Percentiles rank a stretch among this genome's conserved stretches.
These are phyloP conservation scores for Periconia sp. DNA, from an alignment of 2,329 filamentous ascomycete genomes.

Conservation along the genomic window DNA sequence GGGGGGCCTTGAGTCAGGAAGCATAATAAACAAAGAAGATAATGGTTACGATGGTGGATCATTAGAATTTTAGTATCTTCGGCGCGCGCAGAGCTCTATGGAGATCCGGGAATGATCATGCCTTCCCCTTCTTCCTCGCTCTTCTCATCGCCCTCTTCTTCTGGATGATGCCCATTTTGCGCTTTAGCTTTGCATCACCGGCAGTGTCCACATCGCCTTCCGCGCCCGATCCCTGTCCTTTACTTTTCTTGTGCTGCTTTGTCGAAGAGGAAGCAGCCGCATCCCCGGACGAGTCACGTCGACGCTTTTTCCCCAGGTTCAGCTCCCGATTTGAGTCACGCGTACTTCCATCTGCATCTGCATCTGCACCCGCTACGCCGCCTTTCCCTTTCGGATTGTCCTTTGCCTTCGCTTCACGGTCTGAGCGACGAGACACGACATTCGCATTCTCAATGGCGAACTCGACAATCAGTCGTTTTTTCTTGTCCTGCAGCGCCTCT, in stretches of 20 bases:
- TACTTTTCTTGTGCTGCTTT: slow-evolving; percentile 22
- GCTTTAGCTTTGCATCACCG: slow-evolving; percentile 54
- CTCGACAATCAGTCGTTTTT: slow-evolving; percentile 89
- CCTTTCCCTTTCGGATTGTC: slow-evolving; percentile 46
- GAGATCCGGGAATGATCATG: slow-evolving; percentile 26
- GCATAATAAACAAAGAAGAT: neutral
- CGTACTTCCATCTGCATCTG: slow-evolving; percentile 11
- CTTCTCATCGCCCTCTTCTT: slow-evolving; percentile 79
- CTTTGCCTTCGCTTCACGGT: slow-evolving; percentile 64
- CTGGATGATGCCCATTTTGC: slow-evolving; percentile 78
- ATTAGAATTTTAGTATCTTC: no score
- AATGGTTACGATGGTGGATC: no score
- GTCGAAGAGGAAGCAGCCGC: slow-evolving; percentile 6
- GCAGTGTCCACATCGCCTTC: slow-evolving; percentile 17
- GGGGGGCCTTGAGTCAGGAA: neutral
- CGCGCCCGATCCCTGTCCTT: slow-evolving; percentile 25
- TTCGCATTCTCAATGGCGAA: slow-evolving; percentile 98
- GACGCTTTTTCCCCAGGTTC: slow-evolving; percentile 45
- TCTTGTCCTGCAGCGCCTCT: slow-evolving; percentile 70
- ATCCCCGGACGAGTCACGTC: slow-evolving; percentile 36
- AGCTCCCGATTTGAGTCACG: slow-evolving; percentile 13
- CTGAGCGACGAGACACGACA: slow-evolving; percentile 80
- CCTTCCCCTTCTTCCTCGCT: slow-evolving; percentile 63
- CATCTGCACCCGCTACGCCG: slow-evolving; percentile 19
- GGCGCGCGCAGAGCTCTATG: no score